Percentiles rank a stretch among this genome's conserved stretches.
These are phyloP conservation scores for Psilocybe cubensis DNA, from an alignment of 768 basidiomycete species.

Conservation along the genomic window DNA sequence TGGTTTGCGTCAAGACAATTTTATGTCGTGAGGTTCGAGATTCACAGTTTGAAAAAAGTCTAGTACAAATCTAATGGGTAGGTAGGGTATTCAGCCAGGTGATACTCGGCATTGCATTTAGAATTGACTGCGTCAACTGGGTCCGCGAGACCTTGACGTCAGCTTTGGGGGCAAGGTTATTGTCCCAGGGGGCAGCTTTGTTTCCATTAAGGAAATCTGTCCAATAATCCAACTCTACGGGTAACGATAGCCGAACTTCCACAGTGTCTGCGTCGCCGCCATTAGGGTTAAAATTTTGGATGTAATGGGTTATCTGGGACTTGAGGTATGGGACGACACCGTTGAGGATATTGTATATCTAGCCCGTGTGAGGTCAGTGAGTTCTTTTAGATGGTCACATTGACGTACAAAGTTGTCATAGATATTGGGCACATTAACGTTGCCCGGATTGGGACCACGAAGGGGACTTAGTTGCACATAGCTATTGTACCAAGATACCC, in stretches of 20 bases:
- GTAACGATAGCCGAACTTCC: conserved; percentile 3
- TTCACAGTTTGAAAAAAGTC: too few relatives aligned
- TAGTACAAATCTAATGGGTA: conserved; percentile 6
- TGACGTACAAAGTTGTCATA: conserved; percentile 7
- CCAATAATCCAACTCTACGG: conserved; percentile 6
- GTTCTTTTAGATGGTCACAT: not conserved
- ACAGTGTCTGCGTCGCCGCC: not conserved
- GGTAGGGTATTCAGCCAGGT: conserved; percentile 9
- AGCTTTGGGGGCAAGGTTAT: conserved; percentile 1
- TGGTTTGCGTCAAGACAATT: too few relatives aligned
- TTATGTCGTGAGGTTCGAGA: too few relatives aligned
- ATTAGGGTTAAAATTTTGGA: conserved; percentile 2
- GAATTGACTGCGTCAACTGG: not conserved
- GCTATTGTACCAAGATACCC: conserved; percentile 8
- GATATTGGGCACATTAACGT: conserved; percentile 7
- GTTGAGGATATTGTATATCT: conserved; percentile 8
- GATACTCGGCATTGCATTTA: conserved; percentile 8
- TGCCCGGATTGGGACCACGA: conserved; percentile 5
- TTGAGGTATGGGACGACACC: conserved; percentile 7
- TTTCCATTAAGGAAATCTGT: conserved; percentile 2
- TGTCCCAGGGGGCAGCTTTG: too few relatives aligned
- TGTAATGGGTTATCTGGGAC: conserved; percentile 1
- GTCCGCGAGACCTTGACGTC: conserved; percentile 3
- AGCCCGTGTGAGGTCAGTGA: not conserved
- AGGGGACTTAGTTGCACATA: conserved; percentile 1